Conservation (phyloP, 352 stramenopile species). For the Globisporangium spiculum region DNA sequence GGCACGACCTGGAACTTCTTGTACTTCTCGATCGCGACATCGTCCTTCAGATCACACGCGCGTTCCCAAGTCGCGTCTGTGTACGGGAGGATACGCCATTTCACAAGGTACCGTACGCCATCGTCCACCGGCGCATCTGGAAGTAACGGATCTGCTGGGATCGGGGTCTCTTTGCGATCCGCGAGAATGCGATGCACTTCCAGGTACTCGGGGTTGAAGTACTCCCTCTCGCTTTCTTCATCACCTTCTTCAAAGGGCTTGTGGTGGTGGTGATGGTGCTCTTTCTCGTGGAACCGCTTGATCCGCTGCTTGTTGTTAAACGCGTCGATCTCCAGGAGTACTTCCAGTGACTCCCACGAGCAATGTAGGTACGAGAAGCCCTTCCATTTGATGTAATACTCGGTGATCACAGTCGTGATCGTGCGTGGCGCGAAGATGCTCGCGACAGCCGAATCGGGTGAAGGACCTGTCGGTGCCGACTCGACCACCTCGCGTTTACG, state of each 20-base stretch:
- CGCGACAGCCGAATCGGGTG: slow-evolving; percentile 28
- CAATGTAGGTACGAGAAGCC: slow-evolving; percentile 88
- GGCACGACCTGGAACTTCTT: slow-evolving; percentile 52
- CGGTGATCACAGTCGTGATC: slow-evolving; percentile 37
- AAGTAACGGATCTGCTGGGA: slow-evolving; percentile 45
- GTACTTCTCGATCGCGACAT: slow-evolving; percentile 79
- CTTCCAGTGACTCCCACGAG: slow-evolving; percentile 77
- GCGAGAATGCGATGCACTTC: slow-evolving; percentile 88
- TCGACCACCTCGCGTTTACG: slow-evolving; percentile 46
- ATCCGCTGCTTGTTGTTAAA: slow-evolving; percentile 87
- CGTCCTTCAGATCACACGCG: slow-evolving; percentile 83
- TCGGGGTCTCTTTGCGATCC: slow-evolving; percentile 61
- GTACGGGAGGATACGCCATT: slow-evolving; percentile 86
- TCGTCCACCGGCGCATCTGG: slow-evolving; percentile 82
- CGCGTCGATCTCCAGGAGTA: slow-evolving; percentile 73
- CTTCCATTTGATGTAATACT: slow-evolving; percentile 92
- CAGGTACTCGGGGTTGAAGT: slow-evolving; percentile 90
- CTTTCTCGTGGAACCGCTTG: slow-evolving; percentile 87
- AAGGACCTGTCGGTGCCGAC: slow-evolving; percentile 12
- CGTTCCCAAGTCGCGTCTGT: slow-evolving; percentile 87
- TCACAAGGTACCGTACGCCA: slow-evolving; percentile 80
- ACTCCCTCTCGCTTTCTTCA: slow-evolving; percentile 59
- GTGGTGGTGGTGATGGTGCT: slow-evolving; percentile 41
- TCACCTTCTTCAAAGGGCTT: slow-evolving; percentile 35
- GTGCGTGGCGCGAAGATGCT: slow-evolving; percentile 37